Evolutionary conservation across 1,139 yeast species (phyloP), one percentile per base, ranked within the genome.

Genomic region (Protomyces macrosporus): DNA sequence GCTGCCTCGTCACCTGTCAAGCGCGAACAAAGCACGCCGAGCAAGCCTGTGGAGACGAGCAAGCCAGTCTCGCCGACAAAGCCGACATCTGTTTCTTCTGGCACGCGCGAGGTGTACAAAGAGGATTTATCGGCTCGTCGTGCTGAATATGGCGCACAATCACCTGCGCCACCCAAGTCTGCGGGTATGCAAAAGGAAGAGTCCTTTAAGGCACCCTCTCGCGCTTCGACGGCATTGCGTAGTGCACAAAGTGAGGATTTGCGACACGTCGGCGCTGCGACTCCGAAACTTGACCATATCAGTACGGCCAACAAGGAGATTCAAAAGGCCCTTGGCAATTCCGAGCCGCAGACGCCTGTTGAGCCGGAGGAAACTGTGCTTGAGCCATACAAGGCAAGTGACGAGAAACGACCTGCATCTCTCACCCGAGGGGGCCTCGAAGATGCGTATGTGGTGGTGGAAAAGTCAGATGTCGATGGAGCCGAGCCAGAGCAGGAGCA

Each of bases 281-380:
- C 62, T 4, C 62, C 62, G 9, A 58, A 51, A n/a, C 45, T 58
- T 12, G 50, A 45, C 12, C 56, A 30, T n/a, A 50, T 55, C 3
- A 58, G 40, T 39, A 45, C 53, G 39, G 56, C 62, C n/a, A 51
- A 58, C 53, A 58, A 58, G 35, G 62, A 58, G 30, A 51, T 58
- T 4, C 35, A 48, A n/a, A 14, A 23, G 32, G 62, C 62, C 6
- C 42, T 58, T 6, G 62, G 62, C 34, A 52, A 52, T 30, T n/a
- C 56, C 6, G 45, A 32, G 10, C 62, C 56, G 7, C 12, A 50
- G 30, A 40, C 34, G 30, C 16, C 34, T 4, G 51, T 55, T 16
- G 42, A 39, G 30, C 30, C 51, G 10, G 14, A 34, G 10, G 52
- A 52, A 16, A 33, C 42, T 16, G 42, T 34, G 9, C 34, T 42